Evolutionary conservation across 2,329 filamentous ascomycete genomes (phyloP), one percentile per base, ranked within the genome.

Genomic region (Didymella keratinophila): DNA sequence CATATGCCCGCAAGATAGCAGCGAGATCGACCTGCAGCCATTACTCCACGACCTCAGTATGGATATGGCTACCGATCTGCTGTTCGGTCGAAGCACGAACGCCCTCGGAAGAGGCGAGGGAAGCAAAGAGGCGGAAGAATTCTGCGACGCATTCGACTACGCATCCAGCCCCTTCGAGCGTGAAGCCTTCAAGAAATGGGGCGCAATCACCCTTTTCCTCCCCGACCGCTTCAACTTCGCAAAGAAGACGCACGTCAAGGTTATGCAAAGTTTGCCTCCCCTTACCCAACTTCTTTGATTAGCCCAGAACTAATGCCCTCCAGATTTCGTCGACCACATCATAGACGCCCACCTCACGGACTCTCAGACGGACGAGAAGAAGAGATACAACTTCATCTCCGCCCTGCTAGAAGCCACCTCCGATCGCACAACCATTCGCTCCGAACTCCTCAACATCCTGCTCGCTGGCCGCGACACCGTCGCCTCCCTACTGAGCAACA

Each of bases 401-500:
- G 65, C 68, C 18, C 58, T 76, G 11, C 47, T 65, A 32, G 50
- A 61, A 30, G n/a, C 54, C 42, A 68, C 65, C 3, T n/a, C 44
- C 9, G 56, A 73, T 52, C 58, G 34, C 14, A 55, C 46, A 1
- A 37, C 51, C 3, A 61, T 76, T 47, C 70, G 72, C 45, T 61
- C 58, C 45, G 71, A 77, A 30, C 63, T 75, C 5, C 61, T 76
- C 25, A 74, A 74, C 59, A 64, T 77, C 32, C 68, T 78, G 14
- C 60, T 75, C 18, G 72, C 75, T 9, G 74, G 66, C n/a, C 72
- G 69, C 25, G 75, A 78, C 45, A 73, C 75, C 6, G 74, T 68
- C 8, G 73, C 70, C 25, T 51, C 66, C 1, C 66, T 71, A 4
- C 62, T 77, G 12, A 63, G 61, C 5, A 74, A 76, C 64, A 43